Evolutionary conservation across 2,329 filamentous ascomycete species (phyloP).

Genomic region (Aspergillus novofumigatus): DNA sequence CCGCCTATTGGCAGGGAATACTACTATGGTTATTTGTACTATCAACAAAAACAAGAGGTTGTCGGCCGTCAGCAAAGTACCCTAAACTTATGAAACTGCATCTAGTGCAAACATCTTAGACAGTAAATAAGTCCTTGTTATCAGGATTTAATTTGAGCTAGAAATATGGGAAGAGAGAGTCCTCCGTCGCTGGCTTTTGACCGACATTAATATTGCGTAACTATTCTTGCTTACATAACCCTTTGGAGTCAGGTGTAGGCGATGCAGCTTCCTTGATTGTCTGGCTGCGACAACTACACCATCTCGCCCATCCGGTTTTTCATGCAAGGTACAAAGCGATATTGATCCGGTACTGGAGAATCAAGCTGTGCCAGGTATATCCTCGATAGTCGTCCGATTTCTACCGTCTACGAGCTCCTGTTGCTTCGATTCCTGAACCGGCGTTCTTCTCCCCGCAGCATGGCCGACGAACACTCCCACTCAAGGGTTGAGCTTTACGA

Average conservation of each 20-base stretch:
- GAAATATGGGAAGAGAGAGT: not conserved
- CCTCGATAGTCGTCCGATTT: not conserved
- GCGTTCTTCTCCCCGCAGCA: slow-evolving; percentile 14
- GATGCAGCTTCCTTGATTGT: not conserved
- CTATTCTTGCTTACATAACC: slow-evolving; percentile 15
- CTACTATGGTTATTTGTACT: not conserved
- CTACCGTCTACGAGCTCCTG: not conserved
- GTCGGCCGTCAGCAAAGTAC: not conserved
- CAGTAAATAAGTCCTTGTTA: not conserved
- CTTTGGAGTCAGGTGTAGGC: slow-evolving; percentile 6
- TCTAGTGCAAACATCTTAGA: not conserved
- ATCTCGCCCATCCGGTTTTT: not conserved
- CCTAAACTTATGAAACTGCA: not conserved
- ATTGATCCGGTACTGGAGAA: not conserved
- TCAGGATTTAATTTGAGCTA: not conserved
- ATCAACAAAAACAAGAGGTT: not conserved
- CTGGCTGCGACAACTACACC: not conserved
- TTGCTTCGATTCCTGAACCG: not conserved
- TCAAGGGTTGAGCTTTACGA: slow-evolving; percentile 39
- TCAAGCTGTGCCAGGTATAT: not conserved
- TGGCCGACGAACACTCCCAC: slow-evolving; percentile 28
- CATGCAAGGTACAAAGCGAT: not conserved
- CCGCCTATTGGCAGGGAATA: not conserved
- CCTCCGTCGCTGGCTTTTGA: not conserved
- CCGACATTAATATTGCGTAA: not conserved